phyloP scores from a whole-genome alignment of 108 stramenopile genomes.

The Skeletonema tropicum region DNA sequence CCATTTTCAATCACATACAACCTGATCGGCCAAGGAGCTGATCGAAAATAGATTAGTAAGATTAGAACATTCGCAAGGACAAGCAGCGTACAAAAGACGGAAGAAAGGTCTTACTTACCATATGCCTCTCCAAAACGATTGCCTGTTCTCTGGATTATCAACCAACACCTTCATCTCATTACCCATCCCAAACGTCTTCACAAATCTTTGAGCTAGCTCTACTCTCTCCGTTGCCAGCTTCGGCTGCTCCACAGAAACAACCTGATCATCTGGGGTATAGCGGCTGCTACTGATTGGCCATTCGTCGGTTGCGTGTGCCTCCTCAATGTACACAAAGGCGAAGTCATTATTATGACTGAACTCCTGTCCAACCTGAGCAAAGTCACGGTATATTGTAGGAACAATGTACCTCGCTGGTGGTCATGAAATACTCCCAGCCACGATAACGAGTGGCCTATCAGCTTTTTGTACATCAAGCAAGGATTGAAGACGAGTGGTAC shows the following conservation, averaged over 20 bases:
- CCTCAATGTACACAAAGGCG: not conserved
- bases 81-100: too few species aligned
- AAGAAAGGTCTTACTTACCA: not conserved
- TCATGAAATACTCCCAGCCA: not conserved
- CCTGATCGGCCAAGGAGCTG: slow-evolving; percentile 7
- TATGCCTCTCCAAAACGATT: slow-evolving; percentile 7
- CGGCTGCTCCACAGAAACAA: not conserved
- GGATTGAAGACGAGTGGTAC: not conserved
- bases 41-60: not conserved
- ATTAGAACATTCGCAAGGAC: too few species aligned
- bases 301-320: not conserved
- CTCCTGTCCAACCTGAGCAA: not conserved
- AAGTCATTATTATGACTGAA: not conserved
- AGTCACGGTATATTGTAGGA: not conserved
- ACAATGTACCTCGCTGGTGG: not conserved
- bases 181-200: not conserved
- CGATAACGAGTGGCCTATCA: not conserved
- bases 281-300: slow-evolving; percentile 5
- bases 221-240: not conserved
- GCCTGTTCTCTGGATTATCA: not conserved
- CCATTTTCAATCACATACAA: slow-evolving; percentile 6
- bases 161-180: slow-evolving; percentile 8
- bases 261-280: not conserved
- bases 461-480: not conserved
- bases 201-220: slow-evolving; percentile 1